Evolutionary conservation across 2,329 filamentous ascomycete species (phyloP).

Genomic region (Venturia aucupariae): DNA sequence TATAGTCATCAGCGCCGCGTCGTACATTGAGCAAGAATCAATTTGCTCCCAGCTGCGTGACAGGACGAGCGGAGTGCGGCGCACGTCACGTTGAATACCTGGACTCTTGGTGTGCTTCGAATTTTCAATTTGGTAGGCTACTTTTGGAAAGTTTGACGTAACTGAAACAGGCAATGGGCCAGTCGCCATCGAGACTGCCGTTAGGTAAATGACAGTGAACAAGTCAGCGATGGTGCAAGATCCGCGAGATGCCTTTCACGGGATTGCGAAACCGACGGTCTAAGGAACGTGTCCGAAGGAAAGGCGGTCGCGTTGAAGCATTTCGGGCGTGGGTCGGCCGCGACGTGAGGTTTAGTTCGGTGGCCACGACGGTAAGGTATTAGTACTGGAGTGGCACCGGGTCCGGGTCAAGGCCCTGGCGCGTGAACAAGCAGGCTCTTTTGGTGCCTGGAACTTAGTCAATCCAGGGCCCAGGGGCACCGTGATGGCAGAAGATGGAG

Average conservation of each 20-base stretch:
- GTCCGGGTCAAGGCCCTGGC: background rate
- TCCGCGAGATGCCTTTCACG: background rate
- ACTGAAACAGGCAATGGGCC: background rate
- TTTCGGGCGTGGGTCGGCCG: background rate
- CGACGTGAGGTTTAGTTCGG: background rate
- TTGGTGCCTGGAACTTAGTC: background rate
- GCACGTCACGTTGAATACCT: conserved; percentile 1
- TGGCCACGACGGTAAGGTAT: background rate
- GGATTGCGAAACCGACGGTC: background rate
- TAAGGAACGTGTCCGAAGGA: background rate
- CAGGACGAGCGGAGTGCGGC: background rate
- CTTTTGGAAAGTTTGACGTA: background rate
- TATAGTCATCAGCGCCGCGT: background rate
- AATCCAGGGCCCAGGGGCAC: too few species aligned
- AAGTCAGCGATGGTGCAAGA: conserved; percentile 2
- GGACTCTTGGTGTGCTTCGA: conserved; percentile 1
- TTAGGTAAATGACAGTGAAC: background rate
- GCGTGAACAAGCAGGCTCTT: background rate
- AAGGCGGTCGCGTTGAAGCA: background rate
- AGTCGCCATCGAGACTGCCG: background rate
- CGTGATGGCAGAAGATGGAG: background rate
- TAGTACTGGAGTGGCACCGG: too few species aligned
- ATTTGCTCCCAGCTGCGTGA: background rate
- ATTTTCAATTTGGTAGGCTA: conserved; percentile 6
- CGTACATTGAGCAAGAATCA: background rate